phyloP scores from a whole-genome alignment of 2,329 filamentous ascomycete species.

The Colletotrichum abscissum region DNA sequence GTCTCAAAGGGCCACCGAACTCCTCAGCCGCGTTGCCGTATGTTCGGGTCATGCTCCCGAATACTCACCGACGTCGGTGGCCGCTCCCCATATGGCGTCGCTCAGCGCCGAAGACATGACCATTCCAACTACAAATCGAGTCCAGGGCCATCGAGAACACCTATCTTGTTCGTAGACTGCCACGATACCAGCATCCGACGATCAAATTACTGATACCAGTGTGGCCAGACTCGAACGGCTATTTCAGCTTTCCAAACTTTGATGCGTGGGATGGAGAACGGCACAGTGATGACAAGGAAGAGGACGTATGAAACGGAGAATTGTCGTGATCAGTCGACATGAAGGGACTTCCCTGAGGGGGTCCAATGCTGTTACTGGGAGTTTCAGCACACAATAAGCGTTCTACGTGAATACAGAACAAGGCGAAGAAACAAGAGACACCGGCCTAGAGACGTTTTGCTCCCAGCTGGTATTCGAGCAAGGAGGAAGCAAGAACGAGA shows the following conservation, averaged over 20 bases:
- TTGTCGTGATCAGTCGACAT: not conserved
- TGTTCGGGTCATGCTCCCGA: conserved; percentile 47
- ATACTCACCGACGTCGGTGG: conserved; percentile 39
- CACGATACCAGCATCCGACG: not conserved
- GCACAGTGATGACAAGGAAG: conserved; percentile 53
- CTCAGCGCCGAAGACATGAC: conserved; percentile 50
- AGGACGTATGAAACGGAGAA: not conserved
- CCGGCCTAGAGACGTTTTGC: not conserved
- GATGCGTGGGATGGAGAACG: conserved; percentile 71
- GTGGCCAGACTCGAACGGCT: conserved; percentile 52
- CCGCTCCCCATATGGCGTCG: conserved; percentile 47
- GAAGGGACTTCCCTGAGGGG: not conserved
- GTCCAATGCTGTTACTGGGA: not conserved
- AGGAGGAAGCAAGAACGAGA: not conserved
- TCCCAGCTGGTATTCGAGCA: not conserved
- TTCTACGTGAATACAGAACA: not conserved
- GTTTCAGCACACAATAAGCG: not conserved
- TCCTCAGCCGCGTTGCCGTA: conserved; percentile 65
- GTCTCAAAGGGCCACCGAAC: conserved; percentile 62
- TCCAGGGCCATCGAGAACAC: conserved; percentile 12
- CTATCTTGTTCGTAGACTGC: conserved; percentile 25
- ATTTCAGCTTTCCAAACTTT: conserved; percentile 81
- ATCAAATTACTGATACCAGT: conserved; percentile 9
- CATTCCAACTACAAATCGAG: conserved; percentile 38
- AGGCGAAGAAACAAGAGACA: not conserved